Conservation (phyloP, 257 asterid genomes). For the Cinchona pubescens region DNA sequence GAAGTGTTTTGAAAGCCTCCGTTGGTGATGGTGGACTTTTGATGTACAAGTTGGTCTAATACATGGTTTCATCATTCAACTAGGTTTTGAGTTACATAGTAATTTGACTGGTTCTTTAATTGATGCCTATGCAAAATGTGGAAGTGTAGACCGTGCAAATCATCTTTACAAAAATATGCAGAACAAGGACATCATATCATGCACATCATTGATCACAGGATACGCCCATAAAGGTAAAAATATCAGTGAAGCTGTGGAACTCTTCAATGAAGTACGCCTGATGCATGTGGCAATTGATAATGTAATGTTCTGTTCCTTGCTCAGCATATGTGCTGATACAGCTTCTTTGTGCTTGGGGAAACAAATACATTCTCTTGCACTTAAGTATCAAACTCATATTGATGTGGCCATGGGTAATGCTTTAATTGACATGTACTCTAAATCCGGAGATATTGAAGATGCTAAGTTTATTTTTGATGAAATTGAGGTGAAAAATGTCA, state of each 20-base stretch:
- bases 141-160: conserved; percentile 39
- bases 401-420: conserved; percentile 25
- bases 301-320: conserved; percentile 8
- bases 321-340: conserved; percentile 1
- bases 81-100: conserved; percentile 38
- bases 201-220: conserved; percentile 58
- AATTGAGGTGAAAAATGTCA: conserved; percentile 45
- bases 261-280: conserved; percentile 11
- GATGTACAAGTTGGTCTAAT: conserved; percentile 32
- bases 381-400: background rate
- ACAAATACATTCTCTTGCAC: conserved; percentile 8
- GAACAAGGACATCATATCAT: conserved; percentile 44
- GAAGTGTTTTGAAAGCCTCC: conserved; percentile 47
- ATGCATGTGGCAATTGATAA: background rate
- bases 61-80: conserved; percentile 38
- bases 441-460: conserved; percentile 47
- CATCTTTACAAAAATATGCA: conserved; percentile 35
- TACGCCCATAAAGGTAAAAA: conserved; percentile 38
- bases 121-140: conserved; percentile 50
- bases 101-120: conserved; percentile 38
- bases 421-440: conserved; percentile 63
- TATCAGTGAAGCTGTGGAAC: conserved; percentile 18
- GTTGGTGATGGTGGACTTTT: conserved; percentile 23
- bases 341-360: conserved; percentile 10
- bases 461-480: conserved; percentile 45